Conservation (phyloP, 495 filamentous ascomycete genomes). For the Hypoxylon crocopeplum region DNA sequence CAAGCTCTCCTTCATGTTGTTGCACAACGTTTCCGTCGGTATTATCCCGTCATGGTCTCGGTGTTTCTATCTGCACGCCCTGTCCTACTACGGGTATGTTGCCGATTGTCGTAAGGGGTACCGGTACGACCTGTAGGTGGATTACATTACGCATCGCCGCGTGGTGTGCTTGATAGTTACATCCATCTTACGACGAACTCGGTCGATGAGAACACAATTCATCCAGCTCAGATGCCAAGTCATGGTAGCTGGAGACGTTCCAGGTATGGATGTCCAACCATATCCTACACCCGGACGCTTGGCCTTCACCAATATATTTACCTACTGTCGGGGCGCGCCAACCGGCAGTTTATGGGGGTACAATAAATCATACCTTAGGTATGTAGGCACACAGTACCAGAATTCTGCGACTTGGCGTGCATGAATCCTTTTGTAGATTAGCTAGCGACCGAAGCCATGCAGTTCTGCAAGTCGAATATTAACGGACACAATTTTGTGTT, state of each 20-base stretch:
- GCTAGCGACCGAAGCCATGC: constrained; percentile 19
- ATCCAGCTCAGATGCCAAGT: constrained; percentile 4
- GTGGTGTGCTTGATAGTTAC: constrained; percentile 1
- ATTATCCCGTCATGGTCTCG: constrained; percentile 18
- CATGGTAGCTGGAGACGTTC: constrained; percentile 6
- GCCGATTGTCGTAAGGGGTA: not conserved
- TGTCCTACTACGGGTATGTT: constrained; percentile 5
- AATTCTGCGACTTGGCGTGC: constrained; percentile 23
- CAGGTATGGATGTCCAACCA: constrained; percentile 4
- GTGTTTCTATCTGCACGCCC: constrained; percentile 5
- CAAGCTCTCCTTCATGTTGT: constrained; percentile 10
- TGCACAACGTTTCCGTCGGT: constrained; percentile 17
- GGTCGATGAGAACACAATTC: constrained; percentile 6
- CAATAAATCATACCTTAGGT: constrained; percentile 30
- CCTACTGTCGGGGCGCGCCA: constrained; percentile 24
- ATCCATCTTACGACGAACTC: constrained; percentile 21
- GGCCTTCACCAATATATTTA: constrained; percentile 29
- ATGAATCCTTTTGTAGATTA: constrained; percentile 23
- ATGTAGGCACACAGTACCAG: too few relatives aligned
- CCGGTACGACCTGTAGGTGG: not conserved
- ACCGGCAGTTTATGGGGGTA: constrained; percentile 26
- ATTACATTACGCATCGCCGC: not conserved
- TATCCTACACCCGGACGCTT: not conserved
- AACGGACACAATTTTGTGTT: constrained; percentile 12
- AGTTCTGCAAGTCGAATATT: constrained; percentile 17